phyloP scores from a whole-genome alignment of 768 basidiomycete species.

The Boletus patriciae region DNA sequence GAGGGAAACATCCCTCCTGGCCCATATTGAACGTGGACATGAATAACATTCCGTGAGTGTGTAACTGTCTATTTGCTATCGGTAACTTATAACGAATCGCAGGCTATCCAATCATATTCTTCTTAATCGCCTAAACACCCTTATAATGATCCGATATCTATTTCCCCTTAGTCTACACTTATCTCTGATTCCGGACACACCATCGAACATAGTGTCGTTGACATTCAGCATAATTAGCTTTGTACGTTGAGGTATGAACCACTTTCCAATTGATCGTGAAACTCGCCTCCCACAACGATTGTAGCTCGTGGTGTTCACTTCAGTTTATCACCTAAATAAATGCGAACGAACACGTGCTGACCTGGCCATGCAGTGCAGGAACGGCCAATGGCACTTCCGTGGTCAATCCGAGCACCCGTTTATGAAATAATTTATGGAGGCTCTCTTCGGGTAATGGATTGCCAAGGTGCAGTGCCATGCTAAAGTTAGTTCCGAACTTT shows the following conservation, averaged over 20 bases:
- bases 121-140: neutral
- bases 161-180: neutral
- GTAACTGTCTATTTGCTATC: neutral
- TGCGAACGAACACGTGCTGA: neutral
- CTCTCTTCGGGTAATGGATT: neutral
- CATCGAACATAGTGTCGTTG: neutral
- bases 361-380: neutral
- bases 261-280: neutral
- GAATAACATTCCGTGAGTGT: neutral
- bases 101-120: neutral
- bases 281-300: neutral
- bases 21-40: neutral
- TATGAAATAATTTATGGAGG: neutral
- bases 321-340: neutral
- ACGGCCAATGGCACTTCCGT: neutral
- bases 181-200: neutral
- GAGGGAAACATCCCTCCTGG: neutral
- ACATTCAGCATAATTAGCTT: neutral
- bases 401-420: neutral
- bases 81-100: neutral
- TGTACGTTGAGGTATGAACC: slow-evolving; percentile 12
- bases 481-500: neutral
- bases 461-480: too few relatives aligned
- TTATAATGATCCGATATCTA: neutral
- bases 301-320: neutral